Base-by-base conservation (phyloP, 352 stramenopile genomes). In the Phytophthora constricta region DNA sequence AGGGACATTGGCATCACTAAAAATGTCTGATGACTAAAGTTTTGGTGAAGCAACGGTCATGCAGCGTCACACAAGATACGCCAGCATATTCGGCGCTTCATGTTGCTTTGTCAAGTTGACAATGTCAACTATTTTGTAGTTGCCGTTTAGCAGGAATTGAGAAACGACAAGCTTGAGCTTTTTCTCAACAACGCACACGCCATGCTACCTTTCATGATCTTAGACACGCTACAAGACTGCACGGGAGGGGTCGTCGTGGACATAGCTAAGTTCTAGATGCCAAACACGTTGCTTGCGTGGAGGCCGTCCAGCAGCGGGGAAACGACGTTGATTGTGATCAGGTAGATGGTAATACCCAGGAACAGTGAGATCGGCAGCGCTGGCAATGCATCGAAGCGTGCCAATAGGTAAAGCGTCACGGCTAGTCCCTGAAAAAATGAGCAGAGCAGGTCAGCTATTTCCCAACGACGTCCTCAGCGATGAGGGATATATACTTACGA, bases 341-440 rank as follows among this genome's bases (percentile, higher is more conserved):
- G 28, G 28, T 82, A 91, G 33, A 67, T 53, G 41, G 70, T 39
- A 65, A 93, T 86, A 25, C 87, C 77, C 8, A 93, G 69, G 46
- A 98, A 97, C 48, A 99, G 97, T 11, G 91, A 98, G 63, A 99
- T 98, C 1, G 97, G 97, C 16, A 99, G 76, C 9, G 97, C 96
- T 10, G 95, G 95, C 45, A 99, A 77, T 17, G 96, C 96, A 23
- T 98, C 86, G 63, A 97, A 97, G 14, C 98, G 79, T 22, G 84
- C 88, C 14, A 99, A 74, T 10, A 99, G 72, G 27, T 98, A 84
- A 41, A 99, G 86, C 5, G 97, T 99, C 41, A 80, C 74, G 11
- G 79, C 84, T 3, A 99, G 75, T 3, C 92, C 93, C 71, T 92
- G 54, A 4, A 31, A 41, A 58, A 43, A 54, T 14, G 14, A 55